phyloP scores from a whole-genome alignment of 139 green algal genomes.

The Chlorella ohadii region DNA sequence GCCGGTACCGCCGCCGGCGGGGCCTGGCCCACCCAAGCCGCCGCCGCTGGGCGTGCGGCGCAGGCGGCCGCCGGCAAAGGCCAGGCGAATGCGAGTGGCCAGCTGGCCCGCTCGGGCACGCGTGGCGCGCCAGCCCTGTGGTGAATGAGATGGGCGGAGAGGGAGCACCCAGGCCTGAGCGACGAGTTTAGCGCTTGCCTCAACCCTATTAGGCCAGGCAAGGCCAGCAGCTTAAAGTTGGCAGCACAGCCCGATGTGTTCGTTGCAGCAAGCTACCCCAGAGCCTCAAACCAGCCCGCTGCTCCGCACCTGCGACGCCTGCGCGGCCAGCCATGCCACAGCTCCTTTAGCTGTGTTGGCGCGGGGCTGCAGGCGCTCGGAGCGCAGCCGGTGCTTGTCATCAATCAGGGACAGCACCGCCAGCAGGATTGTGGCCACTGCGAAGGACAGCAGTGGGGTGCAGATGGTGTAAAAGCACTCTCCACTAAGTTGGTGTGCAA shows the following conservation, averaged over 20 bases:
- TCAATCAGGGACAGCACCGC: constrained; percentile 31
- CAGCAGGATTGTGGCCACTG: constrained; percentile 18
- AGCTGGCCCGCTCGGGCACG: not conserved
- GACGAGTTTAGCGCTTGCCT: no score
- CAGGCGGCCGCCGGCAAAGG: not conserved
- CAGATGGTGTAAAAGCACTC: no score
- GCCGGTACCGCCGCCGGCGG: not conserved
- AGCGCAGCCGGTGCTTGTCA: constrained; percentile 28
- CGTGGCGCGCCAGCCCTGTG: constrained; percentile 14
- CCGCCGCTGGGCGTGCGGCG: not conserved
- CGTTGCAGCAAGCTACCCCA: no score
- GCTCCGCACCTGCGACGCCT: not conserved
- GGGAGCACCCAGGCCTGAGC: no score
- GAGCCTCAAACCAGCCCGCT: no score
- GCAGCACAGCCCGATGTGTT: no score
- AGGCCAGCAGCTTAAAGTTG: no score
- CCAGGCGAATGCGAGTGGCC: not conserved
- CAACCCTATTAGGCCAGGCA: no score
- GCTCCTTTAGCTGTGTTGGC: constrained; percentile 18
- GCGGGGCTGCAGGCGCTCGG: constrained; percentile 28
- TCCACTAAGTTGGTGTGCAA: no score
- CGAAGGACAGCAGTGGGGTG: not conserved
- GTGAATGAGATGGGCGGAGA: not conserved
- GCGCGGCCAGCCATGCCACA: constrained; percentile 12
- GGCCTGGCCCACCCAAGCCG: not conserved